Base-by-base conservation (phyloP, 179 eudicot genomes). In the Silene vulgaris region DNA sequence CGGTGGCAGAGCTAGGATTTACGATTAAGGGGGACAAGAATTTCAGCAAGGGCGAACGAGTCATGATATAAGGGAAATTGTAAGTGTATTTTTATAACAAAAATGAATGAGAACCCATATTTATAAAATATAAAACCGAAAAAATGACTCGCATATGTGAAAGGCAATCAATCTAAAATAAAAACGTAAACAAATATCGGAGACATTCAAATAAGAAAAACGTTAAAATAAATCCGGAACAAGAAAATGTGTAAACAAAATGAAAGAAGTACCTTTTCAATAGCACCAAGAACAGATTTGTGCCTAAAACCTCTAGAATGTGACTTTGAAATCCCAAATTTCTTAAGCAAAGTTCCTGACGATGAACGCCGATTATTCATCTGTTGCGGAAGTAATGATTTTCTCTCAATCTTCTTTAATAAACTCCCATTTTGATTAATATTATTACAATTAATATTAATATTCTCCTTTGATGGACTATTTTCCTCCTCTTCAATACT, bases 361-460 rank as follows among this genome's bases (percentile, higher is more conserved):
- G 40, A 43, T 1, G 68, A 57, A 16, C 71, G 37, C 0, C 60
- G 20, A 32, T 62, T 40, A 8, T 9, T 73, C 54, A 35, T 57
- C 1, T 45, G 21, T 23, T 73, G 13, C n/a, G 87, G 82, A 65
- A 93, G 90, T 4, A 93, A 87, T 30, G 91, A 86, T 67, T 82
- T 93, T 74, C 76, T 74, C 69, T 92, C 97, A 7, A 80, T 80
- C 61, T 79, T 67, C 43, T 77, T 69, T 2, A 19, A 35, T 2
- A 19, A 35, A 52, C 62, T 76, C 32, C 77, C 73, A 71, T 45
- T 71, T 71, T 23, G 14, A 30, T 30, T 16, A 37, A 30, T 40
- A 71, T 14, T 69, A 16, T 59, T n/a, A 72, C 6, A 73, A 52
- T 8, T 37, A 56, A 52, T 13, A 52, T 17, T 17, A 4, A 4